These are phyloP conservation scores for Multifurca ochricompacta DNA, from an alignment of 768 basidiomycete species.

Conservation along the genomic window DNA sequence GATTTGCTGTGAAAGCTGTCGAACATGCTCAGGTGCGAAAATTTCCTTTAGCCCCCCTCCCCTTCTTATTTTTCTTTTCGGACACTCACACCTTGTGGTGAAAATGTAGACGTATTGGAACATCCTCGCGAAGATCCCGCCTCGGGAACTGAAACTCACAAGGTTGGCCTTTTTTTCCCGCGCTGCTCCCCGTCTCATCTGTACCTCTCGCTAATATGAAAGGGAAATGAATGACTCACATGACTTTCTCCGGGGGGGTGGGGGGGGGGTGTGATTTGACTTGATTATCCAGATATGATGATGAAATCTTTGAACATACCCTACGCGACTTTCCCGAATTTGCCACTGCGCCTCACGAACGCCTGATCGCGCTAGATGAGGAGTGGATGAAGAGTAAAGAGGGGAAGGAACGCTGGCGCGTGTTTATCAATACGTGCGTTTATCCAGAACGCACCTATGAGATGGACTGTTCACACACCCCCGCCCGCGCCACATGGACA, in stretches of 20 bases:
- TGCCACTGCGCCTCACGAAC: slow-evolving; percentile 30
- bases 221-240: too few relatives aligned
- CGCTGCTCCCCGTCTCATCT: too few relatives aligned
- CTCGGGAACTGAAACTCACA: slow-evolving; percentile 71
- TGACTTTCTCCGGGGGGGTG: background rate
- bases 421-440: slow-evolving; percentile 69
- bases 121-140: slow-evolving; percentile 72
- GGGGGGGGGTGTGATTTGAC: background rate
- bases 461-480: background rate
- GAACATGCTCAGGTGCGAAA: slow-evolving; percentile 92
- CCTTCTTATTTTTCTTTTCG: too few relatives aligned
- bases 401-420: slow-evolving; percentile 88
- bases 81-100: too few relatives aligned
- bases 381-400: slow-evolving; percentile 84
- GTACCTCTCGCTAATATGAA: too few relatives aligned
- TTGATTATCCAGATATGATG: slow-evolving; percentile 46
- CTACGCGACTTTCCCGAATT: slow-evolving; percentile 77
- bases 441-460: background rate
- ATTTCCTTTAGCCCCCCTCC: too few relatives aligned
- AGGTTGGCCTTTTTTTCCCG: too few relatives aligned
- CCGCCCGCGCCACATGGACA: background rate
- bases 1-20: slow-evolving; percentile 90
- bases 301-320: slow-evolving; percentile 81
- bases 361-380: slow-evolving; percentile 64
- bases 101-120: slow-evolving; percentile 95